Base-by-base conservation (phyloP, 352 stramenopile species). In the Phytophthora palmivora region DNA sequence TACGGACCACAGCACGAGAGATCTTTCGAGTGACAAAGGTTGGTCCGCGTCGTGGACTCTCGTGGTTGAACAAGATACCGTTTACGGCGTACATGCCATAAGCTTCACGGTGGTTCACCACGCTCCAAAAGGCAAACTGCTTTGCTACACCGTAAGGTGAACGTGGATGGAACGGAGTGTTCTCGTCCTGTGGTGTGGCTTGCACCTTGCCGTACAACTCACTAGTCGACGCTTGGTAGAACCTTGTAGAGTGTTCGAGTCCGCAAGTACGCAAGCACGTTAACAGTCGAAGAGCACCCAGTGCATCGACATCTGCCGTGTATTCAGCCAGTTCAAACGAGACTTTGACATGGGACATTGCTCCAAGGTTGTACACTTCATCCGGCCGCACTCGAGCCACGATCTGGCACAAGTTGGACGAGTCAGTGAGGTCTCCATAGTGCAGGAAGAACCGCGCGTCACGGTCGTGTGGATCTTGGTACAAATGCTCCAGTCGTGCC, bases 261-360 rank as follows among this genome's bases (percentile, higher is more conserved):
- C 96, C 97, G 57, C 87, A 97, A 3, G 94, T 97, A 37, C 97
- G 95, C 45, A 99, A 97, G 36, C 96, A 97, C 76, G 99, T 98
- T 22, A 99, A 84, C 67, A 99, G 88, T 33, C 97, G 94, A 18
- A 99, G 81, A 16, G 97, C 94, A 48, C 97, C 97, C 10, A 99
- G 54, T 11, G 84, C 97, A 63, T 99, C 97, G 34, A 97, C 97
- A 58, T 99, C 96, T n/a, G 97, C 97, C 36, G 97, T 99, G 85
- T 99, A 99, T 75, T 99, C 97, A 14, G 96, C 95, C 95, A 99
- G 98, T 64, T 99, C 97, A 61, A 99, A 99, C 8, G 96, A 99
- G 26, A 99, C 97, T 67, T 98, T 98, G 42, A 99, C 97, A 74
- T 99, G 97, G 74, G 92, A 98, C 96, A 99, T 99, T 19, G 97